Base-by-base conservation (phyloP, 805 yeast genomes). In the Phaffomyces thermotolerans region DNA sequence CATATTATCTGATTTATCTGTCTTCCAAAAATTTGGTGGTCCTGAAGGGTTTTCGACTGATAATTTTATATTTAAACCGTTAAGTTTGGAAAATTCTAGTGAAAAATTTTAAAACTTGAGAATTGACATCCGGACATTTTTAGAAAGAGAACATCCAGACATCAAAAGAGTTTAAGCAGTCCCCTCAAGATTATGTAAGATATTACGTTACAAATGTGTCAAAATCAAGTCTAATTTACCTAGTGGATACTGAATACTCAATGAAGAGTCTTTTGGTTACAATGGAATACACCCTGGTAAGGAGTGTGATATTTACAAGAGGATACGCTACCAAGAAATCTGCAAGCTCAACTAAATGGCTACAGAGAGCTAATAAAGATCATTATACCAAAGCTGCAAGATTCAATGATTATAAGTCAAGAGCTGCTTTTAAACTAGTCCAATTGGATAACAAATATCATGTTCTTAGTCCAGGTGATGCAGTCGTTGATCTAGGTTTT, bases 361-460 rank as follows among this genome's bases (percentile, higher is more conserved):
- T 86, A 3, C 68, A 76, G 23, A 71, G 98, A 43, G 91, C 84
- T 48, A 59, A 65, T 17, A 68, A 64, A 9, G 98, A 91, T 58
- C 66, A 53, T 23, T 88, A 70, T 62, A 73, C 89, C 4, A 68
- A 74, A 43, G 80, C 80, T 50, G 91, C 97, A 4, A 77, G 74
- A 52, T 64, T 65, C 5, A 70, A 73, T 36, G 75, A 84, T 40
- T 76, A 76, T 52, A 72, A 80, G 53, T 88, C 97, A 2, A 64
- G 99, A 37, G 99, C 99, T 0, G 97, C 97, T 0, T 91, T 79
- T 66, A 93, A 93, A 57, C 67, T 93, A 30, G 60, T 79, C 20
- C 95, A 91, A 57, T 71, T 93, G 10, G 79, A 90, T 58, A 68
- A 77, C 14, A 78, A 75, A 53, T 84, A 70, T 63, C 61, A 68